Base-by-base conservation (phyloP, 495 filamentous ascomycete genomes). In the Xylaria longipes region DNA sequence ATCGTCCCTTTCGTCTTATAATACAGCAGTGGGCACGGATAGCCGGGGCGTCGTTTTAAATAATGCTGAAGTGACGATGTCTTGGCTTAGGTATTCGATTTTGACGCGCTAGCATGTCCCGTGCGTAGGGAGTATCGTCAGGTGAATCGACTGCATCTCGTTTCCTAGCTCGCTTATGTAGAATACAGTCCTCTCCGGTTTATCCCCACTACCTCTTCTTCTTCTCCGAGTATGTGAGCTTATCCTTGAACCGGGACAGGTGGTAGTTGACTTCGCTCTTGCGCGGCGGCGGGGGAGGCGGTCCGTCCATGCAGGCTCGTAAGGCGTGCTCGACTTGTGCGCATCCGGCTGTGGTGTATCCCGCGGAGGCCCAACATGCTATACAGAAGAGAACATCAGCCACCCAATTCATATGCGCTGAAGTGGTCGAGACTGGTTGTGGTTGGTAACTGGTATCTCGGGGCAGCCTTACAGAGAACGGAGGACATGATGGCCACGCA, bases 221-320 rank as follows among this genome's bases (percentile, higher is more conserved):
- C 85, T 95, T 97, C 75, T 89, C 88, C 9, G 91, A 89, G 1
- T 88, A 88, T 52, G 87, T 87, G 41, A 99, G 90, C 78, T 90
- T 91, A 8, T 92, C 90, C 78, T 97, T 94, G 84, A 98, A 90
- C 72, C 96, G 88, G 76, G 88, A 87, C 48, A 99, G 82, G 81
- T 98, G 95, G 86, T 97, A 97, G 83, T 99, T 99, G 87, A 98
- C 95, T 68, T 89, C 92, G 84, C 91, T 97, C 85, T 88, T 91
- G 80, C 89, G 87, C 76, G 87, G 82, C n/a, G 85, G 80, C 73
- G 87, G 85, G 45, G 91, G 83, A 86, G 85, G 90, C 87, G 90
- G 90, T 73, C 87, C 86, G 83, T 99, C 96, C 96, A 98, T 98
- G 86, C 96, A 99, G n/a, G 87, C 83, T 70, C 94, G 88, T 78